Conservation (phyloP, 495 filamentous ascomycete species). For the Sphaerosporella brunnea region DNA sequence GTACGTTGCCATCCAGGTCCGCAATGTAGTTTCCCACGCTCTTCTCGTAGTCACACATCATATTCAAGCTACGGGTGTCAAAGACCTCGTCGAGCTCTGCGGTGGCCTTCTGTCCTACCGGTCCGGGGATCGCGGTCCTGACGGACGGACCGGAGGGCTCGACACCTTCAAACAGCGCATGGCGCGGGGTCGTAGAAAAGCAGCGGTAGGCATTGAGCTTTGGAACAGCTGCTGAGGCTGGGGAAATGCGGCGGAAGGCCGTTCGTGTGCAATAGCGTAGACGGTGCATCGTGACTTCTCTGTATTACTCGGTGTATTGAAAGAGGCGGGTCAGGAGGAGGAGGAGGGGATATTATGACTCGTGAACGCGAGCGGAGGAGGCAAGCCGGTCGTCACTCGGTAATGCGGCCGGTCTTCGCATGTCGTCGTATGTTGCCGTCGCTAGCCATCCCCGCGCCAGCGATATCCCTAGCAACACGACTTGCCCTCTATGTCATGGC, state of each 20-base stretch:
- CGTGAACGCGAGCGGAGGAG: too few species aligned
- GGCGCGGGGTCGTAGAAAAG: background rate
- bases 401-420: too few species aligned
- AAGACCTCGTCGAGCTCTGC: conserved; percentile 68
- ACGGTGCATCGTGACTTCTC: too few species aligned
- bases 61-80: conserved; percentile 83
- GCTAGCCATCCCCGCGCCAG: too few species aligned
- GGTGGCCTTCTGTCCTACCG: conserved; percentile 51
- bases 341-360: too few species aligned
- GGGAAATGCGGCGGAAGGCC: background rate
- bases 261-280: background rate
- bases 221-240: background rate
- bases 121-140: conserved; percentile 65
- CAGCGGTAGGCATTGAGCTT: background rate
- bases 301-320: too few species aligned
- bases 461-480: too few species aligned
- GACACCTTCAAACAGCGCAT: too few species aligned
- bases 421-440: too few species aligned
- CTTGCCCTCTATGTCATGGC: too few species aligned
- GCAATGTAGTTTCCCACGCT: conserved; percentile 62
- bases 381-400: too few species aligned
- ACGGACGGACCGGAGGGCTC: conserved; percentile 63
- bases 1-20: conserved; percentile 69
- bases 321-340: too few species aligned
- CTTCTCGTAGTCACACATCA: conserved; percentile 67